phyloP scores from a whole-genome alignment of 257 asterid species.

The Verbena officinalis region DNA sequence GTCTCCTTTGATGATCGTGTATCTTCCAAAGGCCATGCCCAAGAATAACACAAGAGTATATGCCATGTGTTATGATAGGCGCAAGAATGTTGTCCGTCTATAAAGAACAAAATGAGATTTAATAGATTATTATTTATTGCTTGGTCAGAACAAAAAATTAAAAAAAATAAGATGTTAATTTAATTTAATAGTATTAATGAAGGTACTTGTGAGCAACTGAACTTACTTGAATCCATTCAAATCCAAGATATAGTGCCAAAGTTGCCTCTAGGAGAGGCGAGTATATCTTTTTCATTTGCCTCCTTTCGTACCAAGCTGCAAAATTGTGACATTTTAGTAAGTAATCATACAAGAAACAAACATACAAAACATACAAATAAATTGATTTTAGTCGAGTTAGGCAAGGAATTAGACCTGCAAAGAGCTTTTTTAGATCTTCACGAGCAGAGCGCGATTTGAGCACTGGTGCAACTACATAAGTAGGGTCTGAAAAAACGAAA shows the following conservation, averaged over 20 bases:
- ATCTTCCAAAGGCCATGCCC: conserved; percentile 98
- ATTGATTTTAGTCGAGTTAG: too few relatives aligned
- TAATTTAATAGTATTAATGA: not conserved
- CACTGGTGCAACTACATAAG: conserved; percentile 84
- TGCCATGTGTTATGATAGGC: conserved; percentile 88
- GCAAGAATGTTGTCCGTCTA: conserved; percentile 90
- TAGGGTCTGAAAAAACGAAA: conserved; percentile 67
- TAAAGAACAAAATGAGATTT: too few relatives aligned
- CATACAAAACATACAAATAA: too few relatives aligned
- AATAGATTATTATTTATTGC: too few relatives aligned
- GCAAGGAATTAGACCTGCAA: too few relatives aligned
- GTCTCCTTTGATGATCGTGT: conserved; percentile 72
- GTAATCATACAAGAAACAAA: not conserved
- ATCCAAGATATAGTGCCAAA: conserved; percentile 92
- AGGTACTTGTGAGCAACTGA: not conserved
- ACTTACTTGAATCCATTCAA: conserved; percentile 93
- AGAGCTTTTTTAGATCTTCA: conserved; percentile 87
- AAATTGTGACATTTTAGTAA: conserved; percentile 7
- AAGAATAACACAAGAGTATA: conserved; percentile 79
- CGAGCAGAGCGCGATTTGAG: conserved; percentile 71
- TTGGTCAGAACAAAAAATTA: too few relatives aligned
- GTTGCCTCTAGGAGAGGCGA: conserved; percentile 84
- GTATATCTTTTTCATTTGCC: conserved; percentile 94
- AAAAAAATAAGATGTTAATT: not conserved
- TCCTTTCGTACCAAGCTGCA: conserved; percentile 93